Evolutionary conservation across 1,284 basidiomycete genomes (phyloP).

Genomic region (Trichosporon sp.): DNA sequence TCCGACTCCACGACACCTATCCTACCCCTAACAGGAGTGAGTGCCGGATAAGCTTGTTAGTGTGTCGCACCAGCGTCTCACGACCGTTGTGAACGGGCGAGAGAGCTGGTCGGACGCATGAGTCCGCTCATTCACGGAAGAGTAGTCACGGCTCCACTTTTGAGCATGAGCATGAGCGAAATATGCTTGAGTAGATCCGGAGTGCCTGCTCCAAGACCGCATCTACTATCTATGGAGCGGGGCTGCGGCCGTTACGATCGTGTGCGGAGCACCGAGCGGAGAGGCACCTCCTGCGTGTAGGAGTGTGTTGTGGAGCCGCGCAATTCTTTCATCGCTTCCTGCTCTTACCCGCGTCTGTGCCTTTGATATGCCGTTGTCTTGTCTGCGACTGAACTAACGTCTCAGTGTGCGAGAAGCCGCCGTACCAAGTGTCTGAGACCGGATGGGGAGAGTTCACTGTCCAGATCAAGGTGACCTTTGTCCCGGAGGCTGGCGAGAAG

Average conservation of each 20-base stretch:
- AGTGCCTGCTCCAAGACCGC: constrained; percentile 4
- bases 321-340: not conserved
- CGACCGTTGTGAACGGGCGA: not conserved
- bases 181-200: constrained; percentile 1
- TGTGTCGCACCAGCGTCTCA: not conserved
- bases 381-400: not conserved
- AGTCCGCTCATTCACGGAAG: not conserved
- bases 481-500: constrained; percentile 90
- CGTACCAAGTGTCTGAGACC: constrained; percentile 93
- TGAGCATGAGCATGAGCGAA: not conserved
- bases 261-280: not conserved
- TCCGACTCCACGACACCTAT: constrained; percentile 98
- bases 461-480: constrained; percentile 87
- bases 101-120: not conserved
- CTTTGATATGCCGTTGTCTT: not conserved
- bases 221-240: not conserved
- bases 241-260: not conserved
- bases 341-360: not conserved
- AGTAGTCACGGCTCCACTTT: not conserved
- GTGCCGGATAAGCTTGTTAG: constrained; percentile 42
- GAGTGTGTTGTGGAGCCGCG: not conserved
- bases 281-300: not conserved
- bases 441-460: constrained; percentile 99
- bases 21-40: constrained; percentile 83
- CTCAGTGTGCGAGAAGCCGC: constrained; percentile 86